Percentiles rank a stretch among this genome's conserved stretches.
Conservation (phyloP, 371 early-diverging fungal genomes). For the Coemansia sp. region DNA sequence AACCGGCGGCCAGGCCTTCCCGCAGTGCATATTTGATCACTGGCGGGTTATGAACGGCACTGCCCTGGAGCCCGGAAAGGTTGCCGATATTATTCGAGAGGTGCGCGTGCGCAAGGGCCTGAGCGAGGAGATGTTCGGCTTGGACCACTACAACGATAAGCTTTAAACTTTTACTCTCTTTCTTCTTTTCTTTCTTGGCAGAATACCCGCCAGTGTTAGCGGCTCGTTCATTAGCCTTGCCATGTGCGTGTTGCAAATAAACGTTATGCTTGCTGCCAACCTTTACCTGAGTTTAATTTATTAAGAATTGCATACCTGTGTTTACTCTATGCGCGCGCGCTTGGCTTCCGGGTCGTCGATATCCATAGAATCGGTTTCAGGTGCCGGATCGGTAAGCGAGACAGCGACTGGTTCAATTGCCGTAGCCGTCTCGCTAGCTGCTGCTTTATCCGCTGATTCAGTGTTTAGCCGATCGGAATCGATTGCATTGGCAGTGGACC, state of each 20-base stretch:
- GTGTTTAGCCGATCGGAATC: too few relatives aligned
- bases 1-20: constrained; percentile 97
- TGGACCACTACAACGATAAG: constrained; percentile 89
- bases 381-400: too few relatives aligned
- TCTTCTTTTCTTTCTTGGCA: constrained; percentile 3
- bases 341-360: constrained; percentile 24
- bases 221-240: too few relatives aligned
- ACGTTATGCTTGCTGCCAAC: too few relatives aligned
- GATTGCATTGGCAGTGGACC: not conserved
- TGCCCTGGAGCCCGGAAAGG: constrained; percentile 76
- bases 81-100: constrained; percentile 70
- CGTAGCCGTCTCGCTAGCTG: not conserved
- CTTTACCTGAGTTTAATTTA: too few relatives aligned
- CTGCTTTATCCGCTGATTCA: not conserved
- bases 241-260: too few relatives aligned
- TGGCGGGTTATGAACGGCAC: constrained; percentile 85
- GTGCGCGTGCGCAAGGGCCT: constrained; percentile 96
- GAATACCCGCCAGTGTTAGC: too few relatives aligned
- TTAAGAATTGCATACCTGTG: not conserved
- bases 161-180: constrained; percentile 55
- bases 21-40: constrained; percentile 85
- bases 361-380: constrained; percentile 15
- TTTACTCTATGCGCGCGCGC: constrained; percentile 21
- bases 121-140: constrained; percentile 72
- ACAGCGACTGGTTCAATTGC: not conserved